These are phyloP conservation scores for Platismatia glauca DNA, from an alignment of 495 filamentous ascomycete species.

Conservation along the genomic window DNA sequence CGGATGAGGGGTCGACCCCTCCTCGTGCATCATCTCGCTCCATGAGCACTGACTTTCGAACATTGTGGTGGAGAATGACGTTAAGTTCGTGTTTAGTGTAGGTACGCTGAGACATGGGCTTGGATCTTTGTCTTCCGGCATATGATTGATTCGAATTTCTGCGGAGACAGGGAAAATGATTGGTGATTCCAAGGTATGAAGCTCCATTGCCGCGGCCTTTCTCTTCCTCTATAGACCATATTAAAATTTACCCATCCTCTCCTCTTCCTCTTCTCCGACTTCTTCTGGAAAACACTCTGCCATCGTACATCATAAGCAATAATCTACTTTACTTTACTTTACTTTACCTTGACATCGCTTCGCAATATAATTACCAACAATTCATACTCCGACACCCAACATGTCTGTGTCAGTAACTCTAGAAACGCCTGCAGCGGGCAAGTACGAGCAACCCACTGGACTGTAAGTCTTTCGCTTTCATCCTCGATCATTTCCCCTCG, in stretches of 20 bases:
- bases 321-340: too few species aligned
- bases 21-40: not conserved
- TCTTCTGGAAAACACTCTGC: not conserved
- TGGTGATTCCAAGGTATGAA: too few species aligned
- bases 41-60: not conserved
- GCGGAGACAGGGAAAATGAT: too few species aligned
- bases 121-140: too few species aligned
- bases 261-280: not conserved
- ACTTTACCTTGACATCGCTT: too few species aligned
- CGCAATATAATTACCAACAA: not conserved
- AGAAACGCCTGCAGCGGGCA: constrained; percentile 59
- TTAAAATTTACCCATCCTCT: not conserved
- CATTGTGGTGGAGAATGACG: not conserved
- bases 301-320: too few species aligned
- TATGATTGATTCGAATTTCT: too few species aligned
- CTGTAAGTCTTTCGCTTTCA: constrained; percentile 61
- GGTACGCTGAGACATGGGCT: too few species aligned
- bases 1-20: constrained; percentile 10
- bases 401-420: constrained; percentile 49
- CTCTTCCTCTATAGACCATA: not conserved
- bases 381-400: constrained; percentile 16
- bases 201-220: not conserved
- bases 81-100: not conserved
- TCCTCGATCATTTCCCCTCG: not conserved
- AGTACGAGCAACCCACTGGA: constrained; percentile 78